Percentiles rank a stretch among this genome's conserved stretches.
phyloP scores from a whole-genome alignment of 805 yeast genomes.

The Hanseniaspora pseudoguilliermondii region DNA sequence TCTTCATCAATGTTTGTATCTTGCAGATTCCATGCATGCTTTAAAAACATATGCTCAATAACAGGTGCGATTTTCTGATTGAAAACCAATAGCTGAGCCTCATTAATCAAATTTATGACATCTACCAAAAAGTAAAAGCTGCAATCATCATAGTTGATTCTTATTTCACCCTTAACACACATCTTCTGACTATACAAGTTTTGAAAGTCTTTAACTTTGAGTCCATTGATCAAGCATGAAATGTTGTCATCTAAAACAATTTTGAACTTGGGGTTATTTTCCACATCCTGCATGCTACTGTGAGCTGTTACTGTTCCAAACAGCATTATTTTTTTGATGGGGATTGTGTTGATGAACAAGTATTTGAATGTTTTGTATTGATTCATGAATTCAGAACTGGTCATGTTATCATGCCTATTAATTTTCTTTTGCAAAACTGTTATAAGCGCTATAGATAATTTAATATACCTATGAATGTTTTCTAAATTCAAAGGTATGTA shows the following conservation, averaged over 20 bases:
- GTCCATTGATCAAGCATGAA: not conserved
- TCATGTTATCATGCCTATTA: not conserved
- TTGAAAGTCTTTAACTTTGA: not conserved
- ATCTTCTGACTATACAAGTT: not conserved
- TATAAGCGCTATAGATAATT: not conserved
- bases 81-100: not conserved
- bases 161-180: not conserved
- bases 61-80: not conserved
- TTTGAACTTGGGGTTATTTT: not conserved
- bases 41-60: not conserved
- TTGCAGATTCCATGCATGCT: not conserved
- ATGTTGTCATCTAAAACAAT: not conserved
- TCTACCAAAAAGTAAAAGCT: not conserved
- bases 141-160: not conserved
- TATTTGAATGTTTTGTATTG: not conserved
- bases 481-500: not conserved
- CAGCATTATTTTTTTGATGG: not conserved
- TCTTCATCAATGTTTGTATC: not conserved
- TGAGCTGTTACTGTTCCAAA: conserved; percentile 3
- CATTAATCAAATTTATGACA: not conserved
- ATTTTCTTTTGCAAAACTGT: not conserved
- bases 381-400: not conserved
- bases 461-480: not conserved
- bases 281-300: not conserved
- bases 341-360: not conserved